phyloP scores from a whole-genome alignment of 768 basidiomycete species.

The Glaciozyma martinii region DNA sequence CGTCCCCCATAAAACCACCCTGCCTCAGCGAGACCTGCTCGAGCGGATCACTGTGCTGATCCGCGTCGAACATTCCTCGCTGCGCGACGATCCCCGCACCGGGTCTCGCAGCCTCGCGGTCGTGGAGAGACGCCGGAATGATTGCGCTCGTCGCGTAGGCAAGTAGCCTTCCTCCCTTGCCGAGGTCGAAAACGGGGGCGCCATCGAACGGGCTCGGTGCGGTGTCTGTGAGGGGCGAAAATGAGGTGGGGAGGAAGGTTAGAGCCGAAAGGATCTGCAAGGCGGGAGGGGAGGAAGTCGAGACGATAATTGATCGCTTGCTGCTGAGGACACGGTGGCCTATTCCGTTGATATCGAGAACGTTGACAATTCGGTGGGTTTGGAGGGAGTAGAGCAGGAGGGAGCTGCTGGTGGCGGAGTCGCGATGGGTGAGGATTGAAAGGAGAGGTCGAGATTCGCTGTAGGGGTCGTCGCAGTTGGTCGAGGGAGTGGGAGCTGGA shows the following conservation, averaged over 20 bases:
- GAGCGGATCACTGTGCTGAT: not conserved
- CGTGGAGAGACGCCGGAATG: constrained; percentile 3
- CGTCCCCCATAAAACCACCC: constrained; percentile 1
- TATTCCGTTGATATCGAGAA: constrained; percentile 6
- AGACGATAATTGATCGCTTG: constrained; percentile 7
- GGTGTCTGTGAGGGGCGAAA: constrained; percentile 20
- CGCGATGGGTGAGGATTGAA: not conserved
- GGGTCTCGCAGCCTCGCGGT: constrained; percentile 10
- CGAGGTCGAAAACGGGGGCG: constrained; percentile 25
- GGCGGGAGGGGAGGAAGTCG: constrained; percentile 16
- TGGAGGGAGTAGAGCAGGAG: constrained; percentile 23
- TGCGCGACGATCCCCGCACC: constrained; percentile 14
- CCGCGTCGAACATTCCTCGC: constrained; percentile 19
- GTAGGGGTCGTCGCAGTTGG: not conserved
- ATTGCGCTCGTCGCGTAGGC: constrained; percentile 14
- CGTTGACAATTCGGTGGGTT: constrained; percentile 6
- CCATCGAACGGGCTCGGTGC: constrained; percentile 13
- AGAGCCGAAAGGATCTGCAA: constrained; percentile 9
- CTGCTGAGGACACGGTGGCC: constrained; percentile 7
- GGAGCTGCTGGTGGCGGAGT: not conserved
- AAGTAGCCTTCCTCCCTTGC: constrained; percentile 17
- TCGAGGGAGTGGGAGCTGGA: not conserved
- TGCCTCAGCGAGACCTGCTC: not conserved
- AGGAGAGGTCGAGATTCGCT: not conserved
- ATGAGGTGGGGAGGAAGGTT: not conserved